Evolutionary conservation across 768 basidiomycete genomes (phyloP).

Genomic region (Suillus plorans): DNA sequence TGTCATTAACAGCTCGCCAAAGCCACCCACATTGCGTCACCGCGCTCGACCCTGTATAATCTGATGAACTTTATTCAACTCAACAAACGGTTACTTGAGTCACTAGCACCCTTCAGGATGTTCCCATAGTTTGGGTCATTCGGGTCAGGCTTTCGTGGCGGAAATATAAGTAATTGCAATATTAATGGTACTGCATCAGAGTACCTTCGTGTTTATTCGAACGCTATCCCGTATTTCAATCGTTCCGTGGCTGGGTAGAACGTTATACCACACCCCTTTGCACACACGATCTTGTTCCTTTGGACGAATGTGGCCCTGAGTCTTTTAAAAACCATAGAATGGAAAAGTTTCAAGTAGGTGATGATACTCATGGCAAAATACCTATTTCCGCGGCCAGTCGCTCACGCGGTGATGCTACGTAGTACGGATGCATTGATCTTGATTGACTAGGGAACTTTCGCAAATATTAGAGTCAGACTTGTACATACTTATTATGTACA

Average conservation of each 20-base stretch:
- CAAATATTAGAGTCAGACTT: background rate
- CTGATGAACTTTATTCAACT: background rate
- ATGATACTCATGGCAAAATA: background rate
- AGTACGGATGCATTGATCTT: background rate
- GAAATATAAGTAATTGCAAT: background rate
- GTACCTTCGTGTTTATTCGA: background rate
- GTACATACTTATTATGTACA: slow-evolving; percentile 2
- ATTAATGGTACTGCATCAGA: background rate
- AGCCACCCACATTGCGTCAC: background rate
- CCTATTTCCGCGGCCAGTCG: slow-evolving; percentile 9
- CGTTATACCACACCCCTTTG: background rate
- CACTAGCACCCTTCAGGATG: background rate
- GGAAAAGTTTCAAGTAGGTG: background rate
- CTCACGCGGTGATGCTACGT: background rate
- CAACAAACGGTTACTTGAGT: background rate
- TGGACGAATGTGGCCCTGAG: background rate
- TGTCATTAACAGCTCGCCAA: background rate
- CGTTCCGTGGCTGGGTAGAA: background rate
- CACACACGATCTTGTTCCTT: background rate
- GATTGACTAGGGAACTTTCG: background rate
- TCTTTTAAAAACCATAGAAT: background rate
- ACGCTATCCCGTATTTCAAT: background rate
- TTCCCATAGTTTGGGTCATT: background rate
- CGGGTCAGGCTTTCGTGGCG: background rate
- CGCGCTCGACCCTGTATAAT: background rate